Base-by-base conservation (phyloP, 768 basidiomycete species). In the Hericium coralloides region DNA sequence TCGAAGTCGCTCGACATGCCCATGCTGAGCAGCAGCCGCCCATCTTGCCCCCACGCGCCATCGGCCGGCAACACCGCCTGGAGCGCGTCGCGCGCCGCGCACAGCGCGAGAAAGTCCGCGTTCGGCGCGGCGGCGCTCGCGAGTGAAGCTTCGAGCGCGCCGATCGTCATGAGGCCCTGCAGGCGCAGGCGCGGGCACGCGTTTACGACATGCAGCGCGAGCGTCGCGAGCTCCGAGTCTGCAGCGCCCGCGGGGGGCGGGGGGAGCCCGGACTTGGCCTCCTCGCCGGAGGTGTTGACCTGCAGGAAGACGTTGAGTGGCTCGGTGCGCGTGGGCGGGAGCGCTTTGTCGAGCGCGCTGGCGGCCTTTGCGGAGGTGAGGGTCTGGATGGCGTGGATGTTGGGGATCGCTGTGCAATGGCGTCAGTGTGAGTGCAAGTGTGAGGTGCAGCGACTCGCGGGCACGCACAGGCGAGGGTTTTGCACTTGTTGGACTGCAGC, bases 1-100 rank as follows among this genome's bases (percentile, higher is more conserved):
- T 87, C 90, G 65, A 93, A 98, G 65, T 98, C 95, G 60, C 85
- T 87, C 52, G 92, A 95, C 95, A 98, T 98, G 7, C 95, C 95
- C 94, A 97, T 98, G 57, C 90, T 92, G 68, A 92, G 65, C 63
- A 85, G 25, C 53, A 92, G 67, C 58, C 67, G 69, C 14, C 82
- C 81, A 23, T 76, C 76, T 23, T 75, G 70, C 12, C 85, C 86
- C 0, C 80, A 81, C 31, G 55, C 64, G 43, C 51, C 57, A 55
- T 66, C 64, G 20, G 51, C 58, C 12, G 60, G 58, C 56, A 92
- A 71, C 37, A 74, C 70, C 1, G 61, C 68, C 56, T 81, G 72
- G 55, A 97, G 70, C 12, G 75, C 59, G 59, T 83, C 81, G 53
- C 87, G 73, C 14, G 89, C 89, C 62, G 73, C 72, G 59, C 78